A percentile compares a stretch with the other conserved stretches of the same genome.
Evolutionary conservation across 176 grass and related monocot genomes (phyloP).

Genomic region (Bothriochloa decipiens): DNA sequence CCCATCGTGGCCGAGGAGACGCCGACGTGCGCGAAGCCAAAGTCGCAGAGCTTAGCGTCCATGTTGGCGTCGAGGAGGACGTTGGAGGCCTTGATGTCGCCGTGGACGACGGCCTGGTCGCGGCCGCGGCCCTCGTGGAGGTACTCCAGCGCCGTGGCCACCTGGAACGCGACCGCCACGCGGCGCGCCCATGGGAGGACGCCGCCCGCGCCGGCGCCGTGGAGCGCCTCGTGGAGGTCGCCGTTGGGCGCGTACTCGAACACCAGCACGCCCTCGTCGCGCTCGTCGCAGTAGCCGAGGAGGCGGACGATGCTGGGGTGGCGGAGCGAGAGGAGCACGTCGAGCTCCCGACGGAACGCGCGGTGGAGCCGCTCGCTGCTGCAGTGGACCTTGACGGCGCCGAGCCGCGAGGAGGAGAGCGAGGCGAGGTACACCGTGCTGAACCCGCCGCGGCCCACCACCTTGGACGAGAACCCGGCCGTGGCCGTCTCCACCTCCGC

Average conservation of each 20-base stretch:
- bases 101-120: constrained; percentile 63
- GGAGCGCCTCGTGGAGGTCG: constrained; percentile 69
- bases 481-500: constrained; percentile 69
- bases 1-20: constrained; percentile 49
- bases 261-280: constrained; percentile 62
- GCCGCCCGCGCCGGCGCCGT: background rate
- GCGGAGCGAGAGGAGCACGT: constrained; percentile 66
- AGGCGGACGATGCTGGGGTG: constrained; percentile 79
- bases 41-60: constrained; percentile 90
- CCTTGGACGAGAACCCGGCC: constrained; percentile 55
- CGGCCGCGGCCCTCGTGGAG: constrained; percentile 60
- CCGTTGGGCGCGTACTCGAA: constrained; percentile 83
- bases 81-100: constrained; percentile 89
- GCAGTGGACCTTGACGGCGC: constrained; percentile 75
- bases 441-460: constrained; percentile 83
- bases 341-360: constrained; percentile 74
- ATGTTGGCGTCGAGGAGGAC: constrained; percentile 68
- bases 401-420: constrained; percentile 48
- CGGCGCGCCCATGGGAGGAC: constrained; percentile 57
- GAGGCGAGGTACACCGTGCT: constrained; percentile 82
- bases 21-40: constrained; percentile 66
- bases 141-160: constrained; percentile 76
- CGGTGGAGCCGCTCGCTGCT: constrained; percentile 76
- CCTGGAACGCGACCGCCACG: constrained; percentile 65
- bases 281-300: constrained; percentile 76